phyloP scores from a whole-genome alignment of 2,329 filamentous ascomycete species.

The Pleomassaria siparia region DNA sequence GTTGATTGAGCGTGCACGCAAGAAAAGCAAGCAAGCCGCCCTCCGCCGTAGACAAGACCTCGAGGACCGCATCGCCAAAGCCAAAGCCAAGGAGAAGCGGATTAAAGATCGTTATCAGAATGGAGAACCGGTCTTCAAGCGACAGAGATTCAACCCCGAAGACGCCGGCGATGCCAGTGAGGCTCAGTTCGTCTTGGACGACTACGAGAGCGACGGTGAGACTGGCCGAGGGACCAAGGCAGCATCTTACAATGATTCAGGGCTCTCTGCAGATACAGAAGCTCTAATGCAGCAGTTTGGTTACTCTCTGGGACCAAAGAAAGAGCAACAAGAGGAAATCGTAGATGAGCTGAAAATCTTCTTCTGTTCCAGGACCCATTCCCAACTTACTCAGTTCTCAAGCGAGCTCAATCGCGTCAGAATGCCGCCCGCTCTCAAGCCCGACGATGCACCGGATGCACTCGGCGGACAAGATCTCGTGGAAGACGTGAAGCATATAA shows the following conservation, averaged over 20 bases:
- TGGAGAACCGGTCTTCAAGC: conserved; percentile 53
- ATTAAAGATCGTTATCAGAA: conserved; percentile 54
- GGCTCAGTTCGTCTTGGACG: conserved; percentile 72
- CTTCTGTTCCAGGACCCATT: conserved; percentile 91
- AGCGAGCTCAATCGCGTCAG: conserved; percentile 76
- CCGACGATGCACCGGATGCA: conserved; percentile 16
- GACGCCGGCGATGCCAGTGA: conserved; percentile 51
- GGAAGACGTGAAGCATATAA: conserved; percentile 75
- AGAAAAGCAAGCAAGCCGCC: conserved; percentile 68
- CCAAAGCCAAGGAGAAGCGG: conserved; percentile 64
- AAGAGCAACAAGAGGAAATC: conserved; percentile 53
- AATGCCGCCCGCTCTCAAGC: conserved; percentile 68
- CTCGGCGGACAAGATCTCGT: conserved; percentile 31
- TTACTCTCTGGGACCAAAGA: conserved; percentile 22
- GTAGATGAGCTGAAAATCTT: conserved; percentile 79
- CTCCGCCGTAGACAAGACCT: conserved; percentile 69
- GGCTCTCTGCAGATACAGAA: conserved; percentile 73
- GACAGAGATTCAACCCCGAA: conserved; percentile 25
- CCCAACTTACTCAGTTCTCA: conserved; percentile 86
- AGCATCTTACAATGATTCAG: conserved; percentile 37
- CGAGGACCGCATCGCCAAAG: conserved; percentile 68
- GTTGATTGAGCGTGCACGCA: conserved; percentile 76
- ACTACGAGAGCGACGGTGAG: conserved; percentile 68
- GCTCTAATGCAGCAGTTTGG: conserved; percentile 67
- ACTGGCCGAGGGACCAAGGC: conserved; percentile 20